These are phyloP conservation scores for Kazachstania viticola DNA, from an alignment of 805 yeast species.

Conservation along the genomic window DNA sequence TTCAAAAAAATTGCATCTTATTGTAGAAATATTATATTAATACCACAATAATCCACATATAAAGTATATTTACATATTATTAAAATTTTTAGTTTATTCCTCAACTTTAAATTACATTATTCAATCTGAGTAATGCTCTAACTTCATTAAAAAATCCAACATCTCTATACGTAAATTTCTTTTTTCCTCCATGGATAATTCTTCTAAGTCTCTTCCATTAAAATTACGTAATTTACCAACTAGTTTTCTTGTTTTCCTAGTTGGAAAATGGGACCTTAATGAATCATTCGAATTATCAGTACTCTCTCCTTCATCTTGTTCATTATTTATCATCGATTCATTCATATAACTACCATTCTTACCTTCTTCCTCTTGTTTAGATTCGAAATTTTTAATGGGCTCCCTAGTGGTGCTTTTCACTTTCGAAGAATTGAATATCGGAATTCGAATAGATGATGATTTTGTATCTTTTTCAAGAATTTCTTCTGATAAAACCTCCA, in stretches of 20 bases:
- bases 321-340: neutral
- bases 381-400: too few species aligned
- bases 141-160: slow-evolving; percentile 16
- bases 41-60: slow-evolving; percentile 23
- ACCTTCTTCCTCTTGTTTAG: too few species aligned
- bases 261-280: slow-evolving; percentile 10
- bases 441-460: slow-evolving; percentile 8
- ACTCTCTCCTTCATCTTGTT: neutral
- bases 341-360: too few species aligned
- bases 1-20: slow-evolving; percentile 45
- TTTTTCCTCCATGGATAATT: slow-evolving; percentile 12
- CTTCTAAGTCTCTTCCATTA: slow-evolving; percentile 7
- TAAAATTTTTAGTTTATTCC: neutral
- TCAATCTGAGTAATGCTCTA: slow-evolving; percentile 9
- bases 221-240: slow-evolving; percentile 11
- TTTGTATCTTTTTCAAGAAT: neutral
- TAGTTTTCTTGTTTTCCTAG: slow-evolving; percentile 12
- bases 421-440: slow-evolving; percentile 14
- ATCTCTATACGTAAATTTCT: slow-evolving; percentile 16
- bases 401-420: too few species aligned
- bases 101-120: neutral
- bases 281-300: slow-evolving; percentile 1
- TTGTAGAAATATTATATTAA: slow-evolving; percentile 46
- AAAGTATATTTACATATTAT: neutral
- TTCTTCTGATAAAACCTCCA: neutral